phyloP scores from a whole-genome alignment of 139 green algal species.

The Chlorella sorokiniana region DNA sequence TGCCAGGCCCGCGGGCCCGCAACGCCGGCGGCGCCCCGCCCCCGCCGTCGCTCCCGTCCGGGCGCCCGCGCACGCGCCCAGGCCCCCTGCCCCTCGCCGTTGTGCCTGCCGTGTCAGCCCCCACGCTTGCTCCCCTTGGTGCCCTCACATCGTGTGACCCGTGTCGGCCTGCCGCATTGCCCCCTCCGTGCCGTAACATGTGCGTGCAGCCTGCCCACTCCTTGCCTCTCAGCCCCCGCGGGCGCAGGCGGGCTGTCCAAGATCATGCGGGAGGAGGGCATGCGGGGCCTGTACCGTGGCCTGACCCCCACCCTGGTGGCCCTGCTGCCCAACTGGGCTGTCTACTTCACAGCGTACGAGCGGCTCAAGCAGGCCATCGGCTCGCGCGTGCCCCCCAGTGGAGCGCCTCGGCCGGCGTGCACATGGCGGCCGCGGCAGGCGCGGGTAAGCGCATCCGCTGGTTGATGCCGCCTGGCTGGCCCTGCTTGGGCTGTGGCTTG shows the following conservation, averaged over 20 bases:
- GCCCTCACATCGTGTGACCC: not conserved
- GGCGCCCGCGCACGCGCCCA: too few relatives aligned
- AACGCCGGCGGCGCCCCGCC: too few relatives aligned
- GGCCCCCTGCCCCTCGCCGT: too few relatives aligned
- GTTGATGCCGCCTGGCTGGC: too few relatives aligned
- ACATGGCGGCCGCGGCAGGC: slow-evolving; percentile 83
- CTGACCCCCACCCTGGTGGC: slow-evolving; percentile 93
- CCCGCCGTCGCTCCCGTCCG: too few relatives aligned
- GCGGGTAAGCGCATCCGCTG: slow-evolving; percentile 73
- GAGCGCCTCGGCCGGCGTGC: slow-evolving; percentile 40
- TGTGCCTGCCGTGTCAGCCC: not conserved
- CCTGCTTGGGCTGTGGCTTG: not conserved
- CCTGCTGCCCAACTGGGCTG: slow-evolving; percentile 97
- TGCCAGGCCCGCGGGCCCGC: too few relatives aligned
- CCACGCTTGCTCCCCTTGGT: too few relatives aligned
- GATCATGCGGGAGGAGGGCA: slow-evolving; percentile 86
- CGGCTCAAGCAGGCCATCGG: slow-evolving; percentile 72
- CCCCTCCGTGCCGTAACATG: not conserved
- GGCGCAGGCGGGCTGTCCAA: slow-evolving; percentile 67
- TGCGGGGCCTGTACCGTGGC: slow-evolving; percentile 87
- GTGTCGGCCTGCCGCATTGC: too few relatives aligned
- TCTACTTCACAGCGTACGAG: slow-evolving; percentile 96
- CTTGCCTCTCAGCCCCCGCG: not conserved
- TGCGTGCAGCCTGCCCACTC: not conserved
- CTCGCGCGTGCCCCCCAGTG: slow-evolving; percentile 27